phyloP scores from a whole-genome alignment of 2,329 filamentous ascomycete genomes.

The Talaromyces sp. region DNA sequence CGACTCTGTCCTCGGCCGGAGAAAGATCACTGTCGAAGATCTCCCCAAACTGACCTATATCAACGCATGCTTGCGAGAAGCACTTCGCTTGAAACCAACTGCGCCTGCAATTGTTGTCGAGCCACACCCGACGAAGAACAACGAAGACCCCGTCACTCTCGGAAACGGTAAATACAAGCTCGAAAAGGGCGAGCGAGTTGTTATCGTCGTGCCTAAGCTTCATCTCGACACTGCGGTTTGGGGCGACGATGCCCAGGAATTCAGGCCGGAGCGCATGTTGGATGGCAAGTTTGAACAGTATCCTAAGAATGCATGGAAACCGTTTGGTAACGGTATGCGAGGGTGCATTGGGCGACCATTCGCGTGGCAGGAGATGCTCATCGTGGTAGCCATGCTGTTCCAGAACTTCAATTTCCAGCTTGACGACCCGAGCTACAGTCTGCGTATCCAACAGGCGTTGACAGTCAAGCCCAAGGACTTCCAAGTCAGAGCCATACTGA shows the following conservation, averaged over 20 bases:
- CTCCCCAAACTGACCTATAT: constrained; percentile 62
- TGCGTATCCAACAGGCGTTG: constrained; percentile 34
- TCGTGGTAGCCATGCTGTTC: constrained; percentile 59
- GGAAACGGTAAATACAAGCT: constrained; percentile 60
- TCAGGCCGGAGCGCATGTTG: constrained; percentile 67
- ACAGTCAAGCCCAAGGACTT: constrained; percentile 51
- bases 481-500: constrained; percentile 54
- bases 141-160: constrained; percentile 42
- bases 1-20: constrained; percentile 57
- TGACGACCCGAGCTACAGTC: constrained; percentile 49
- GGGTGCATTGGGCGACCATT: constrained; percentile 69
- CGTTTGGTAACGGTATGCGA: constrained; percentile 67
- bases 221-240: constrained; percentile 62
- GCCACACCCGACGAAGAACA: constrained; percentile 39
- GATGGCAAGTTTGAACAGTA: constrained; percentile 63
- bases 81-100: constrained; percentile 56
- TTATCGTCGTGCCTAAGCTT: constrained; percentile 47
- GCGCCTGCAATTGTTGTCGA: constrained; percentile 52
- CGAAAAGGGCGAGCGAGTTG: constrained; percentile 46
- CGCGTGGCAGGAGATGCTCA: constrained; percentile 66
- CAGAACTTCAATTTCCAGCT: constrained; percentile 67
- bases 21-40: constrained; percentile 56
- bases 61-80: constrained; percentile 60
- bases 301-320: constrained; percentile 62
- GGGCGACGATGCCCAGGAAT: constrained; percentile 60